These are phyloP conservation scores for Curvularia eragrostidis DNA, from an alignment of 2,329 filamentous ascomycete genomes.

Conservation along the genomic window DNA sequence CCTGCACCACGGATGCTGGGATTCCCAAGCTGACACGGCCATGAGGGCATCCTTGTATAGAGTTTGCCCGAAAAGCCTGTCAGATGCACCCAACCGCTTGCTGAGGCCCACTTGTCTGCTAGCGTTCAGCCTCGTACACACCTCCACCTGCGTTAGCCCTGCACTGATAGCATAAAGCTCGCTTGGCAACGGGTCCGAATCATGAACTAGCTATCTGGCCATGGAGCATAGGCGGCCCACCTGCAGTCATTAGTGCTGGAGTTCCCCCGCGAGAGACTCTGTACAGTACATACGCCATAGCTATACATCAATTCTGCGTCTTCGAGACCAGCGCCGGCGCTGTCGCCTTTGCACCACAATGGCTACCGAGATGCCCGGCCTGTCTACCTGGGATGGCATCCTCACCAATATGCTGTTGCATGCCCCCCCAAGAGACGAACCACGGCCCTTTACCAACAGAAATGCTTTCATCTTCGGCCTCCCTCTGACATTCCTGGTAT, in stretches of 20 bases:
- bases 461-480: constrained; percentile 35
- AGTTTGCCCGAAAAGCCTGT: constrained; percentile 14
- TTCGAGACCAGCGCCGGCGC: constrained; percentile 9
- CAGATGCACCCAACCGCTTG: constrained; percentile 12
- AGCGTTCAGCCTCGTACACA: constrained; percentile 8
- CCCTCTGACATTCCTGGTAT: constrained; percentile 38
- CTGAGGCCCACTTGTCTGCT: constrained; percentile 6
- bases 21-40: neutral
- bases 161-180: constrained; percentile 9
- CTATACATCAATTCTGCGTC: constrained; percentile 7
- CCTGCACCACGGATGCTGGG: constrained; percentile 1
- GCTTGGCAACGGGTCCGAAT: constrained; percentile 17
- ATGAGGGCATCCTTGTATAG: neutral
- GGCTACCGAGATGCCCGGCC: constrained; percentile 5
- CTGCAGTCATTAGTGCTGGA: constrained; percentile 13
- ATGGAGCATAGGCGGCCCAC: constrained; percentile 3
- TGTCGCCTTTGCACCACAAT: constrained; percentile 9
- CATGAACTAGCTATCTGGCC: constrained; percentile 8
- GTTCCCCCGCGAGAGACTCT: constrained; percentile 4
- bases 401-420: constrained; percentile 28
- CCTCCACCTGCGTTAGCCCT: constrained; percentile 9
- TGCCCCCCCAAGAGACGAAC: constrained; percentile 38
- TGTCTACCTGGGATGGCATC: constrained; percentile 29
- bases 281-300: neutral
- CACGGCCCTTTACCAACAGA: constrained; percentile 36